Base-by-base conservation (phyloP, 345 rosid genomes). In the Camelina laxa region DNA sequence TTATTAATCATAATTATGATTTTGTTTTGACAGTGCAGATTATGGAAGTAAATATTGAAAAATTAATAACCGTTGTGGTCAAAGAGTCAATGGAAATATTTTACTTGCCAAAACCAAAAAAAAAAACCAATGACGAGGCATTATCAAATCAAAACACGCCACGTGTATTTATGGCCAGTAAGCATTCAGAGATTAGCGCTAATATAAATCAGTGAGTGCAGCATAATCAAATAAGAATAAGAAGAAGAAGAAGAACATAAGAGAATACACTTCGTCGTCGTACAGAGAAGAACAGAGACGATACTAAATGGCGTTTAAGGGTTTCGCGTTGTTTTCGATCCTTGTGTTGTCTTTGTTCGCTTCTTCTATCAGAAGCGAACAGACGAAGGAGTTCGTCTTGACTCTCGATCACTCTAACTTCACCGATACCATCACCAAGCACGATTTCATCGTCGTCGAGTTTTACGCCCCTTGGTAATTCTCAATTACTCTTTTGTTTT, bases 401-500 rank as follows among this genome's bases (percentile, higher is more conserved):
- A 92, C 97, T 6, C 80, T 95, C 31, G 98, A 89, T 80, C 85
- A 85, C 85, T 79, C 99, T 45, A 95, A 95, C 85, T 92, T 95
- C 85, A 76, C 90, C 20, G 98, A 92, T 19, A 83, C 86, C 14
- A 80, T 95, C 70, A 77, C 62, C 82, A 90, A 91, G 76, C 92
- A 87, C 79, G 85, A 95, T 22, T 88, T 95, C 84, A 69, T 95
- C 81, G 97, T 92, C 78, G 97, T 95, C 35, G 97, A 95, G 73
- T 95, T 95, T 80, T 95, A 95, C 81, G 98, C 99, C 57, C 98
- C 97, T 27, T 95, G 99, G 99, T 95, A 83, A 36, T 49, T 31
- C 70, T 51, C 3, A 30, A 3, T 24, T 10, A 17, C 31, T 30
- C 30, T 56, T 44, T 33, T 48, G 1, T 63, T 12, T 6, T 3